Evolutionary conservation across 768 basidiomycete species (phyloP).

Genomic region (Pleurotus tuber-regium): DNA sequence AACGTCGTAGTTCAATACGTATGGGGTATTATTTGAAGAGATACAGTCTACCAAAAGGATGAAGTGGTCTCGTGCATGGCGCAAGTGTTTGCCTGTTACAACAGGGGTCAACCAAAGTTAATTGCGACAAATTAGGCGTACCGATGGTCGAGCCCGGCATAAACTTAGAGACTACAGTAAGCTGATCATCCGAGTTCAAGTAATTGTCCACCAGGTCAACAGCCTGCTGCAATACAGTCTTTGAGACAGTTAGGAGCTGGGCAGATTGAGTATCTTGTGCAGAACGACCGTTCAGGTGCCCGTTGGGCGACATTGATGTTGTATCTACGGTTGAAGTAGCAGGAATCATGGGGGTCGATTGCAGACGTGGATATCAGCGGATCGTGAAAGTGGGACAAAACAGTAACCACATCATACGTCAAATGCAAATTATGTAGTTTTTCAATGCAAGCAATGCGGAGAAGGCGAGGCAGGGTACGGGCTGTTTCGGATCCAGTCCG

Average conservation of each 20-base stretch:
- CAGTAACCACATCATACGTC: not conserved
- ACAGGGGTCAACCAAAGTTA: slow-evolving; percentile 1
- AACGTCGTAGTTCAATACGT: slow-evolving; percentile 71
- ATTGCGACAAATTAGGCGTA: too few species aligned
- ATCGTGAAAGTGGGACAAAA: slow-evolving; percentile 15
- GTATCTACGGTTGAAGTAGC: slow-evolving; percentile 1
- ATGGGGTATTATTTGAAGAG: slow-evolving; percentile 38
- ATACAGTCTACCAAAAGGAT: slow-evolving; percentile 60
- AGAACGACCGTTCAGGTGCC: slow-evolving; percentile 11
- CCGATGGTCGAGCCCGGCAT: slow-evolving; percentile 90
- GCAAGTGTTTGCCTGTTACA: slow-evolving; percentile 73
- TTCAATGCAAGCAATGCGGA: slow-evolving; percentile 16
- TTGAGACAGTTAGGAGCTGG: slow-evolving; percentile 66
- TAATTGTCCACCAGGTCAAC: slow-evolving; percentile 67
- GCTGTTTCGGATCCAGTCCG: slow-evolving; percentile 17
- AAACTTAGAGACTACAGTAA: slow-evolving; percentile 64
- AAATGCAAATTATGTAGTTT: not conserved
- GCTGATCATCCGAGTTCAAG: slow-evolving; percentile 66
- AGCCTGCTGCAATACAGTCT: slow-evolving; percentile 67
- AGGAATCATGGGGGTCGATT: slow-evolving; percentile 22
- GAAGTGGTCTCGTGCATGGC: slow-evolving; percentile 86
- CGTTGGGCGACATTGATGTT: not conserved
- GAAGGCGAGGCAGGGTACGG: slow-evolving; percentile 16
- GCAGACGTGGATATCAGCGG: slow-evolving; percentile 7
- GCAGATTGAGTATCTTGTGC: slow-evolving; percentile 28